Evolutionary conservation across 2,329 filamentous ascomycete species (phyloP).

Genomic region (Colletotrichum agaves): DNA sequence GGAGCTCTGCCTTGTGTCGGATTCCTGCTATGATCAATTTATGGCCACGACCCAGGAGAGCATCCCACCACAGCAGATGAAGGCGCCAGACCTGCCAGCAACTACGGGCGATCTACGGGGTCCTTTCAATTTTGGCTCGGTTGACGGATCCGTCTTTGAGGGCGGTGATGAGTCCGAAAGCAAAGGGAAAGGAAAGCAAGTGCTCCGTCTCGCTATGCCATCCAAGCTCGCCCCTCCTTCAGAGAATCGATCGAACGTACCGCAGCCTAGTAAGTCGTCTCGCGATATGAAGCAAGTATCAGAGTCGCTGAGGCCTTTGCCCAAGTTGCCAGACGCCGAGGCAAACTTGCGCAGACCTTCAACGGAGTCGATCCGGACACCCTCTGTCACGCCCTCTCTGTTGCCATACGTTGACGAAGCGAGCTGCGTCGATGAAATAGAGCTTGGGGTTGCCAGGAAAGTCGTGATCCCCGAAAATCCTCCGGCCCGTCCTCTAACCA

Average conservation of each 20-base stretch:
- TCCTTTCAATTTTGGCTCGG: neutral
- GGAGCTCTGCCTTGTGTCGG: constrained; percentile 59
- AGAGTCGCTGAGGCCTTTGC: constrained; percentile 44
- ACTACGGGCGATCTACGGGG: neutral
- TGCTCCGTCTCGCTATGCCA: constrained; percentile 39
- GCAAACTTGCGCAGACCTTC: constrained; percentile 37
- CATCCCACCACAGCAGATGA: neutral
- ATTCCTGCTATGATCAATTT: constrained; percentile 32
- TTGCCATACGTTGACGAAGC: constrained; percentile 37
- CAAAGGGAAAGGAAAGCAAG: neutral
- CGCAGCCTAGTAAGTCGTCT: constrained; percentile 47
- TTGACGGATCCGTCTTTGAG: constrained; percentile 16
- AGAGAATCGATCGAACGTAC: constrained; percentile 33
- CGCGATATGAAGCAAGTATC: constrained; percentile 41
- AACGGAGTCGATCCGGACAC: constrained; percentile 32
- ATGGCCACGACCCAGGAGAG: neutral
- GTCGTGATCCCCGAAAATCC: constrained; percentile 17
- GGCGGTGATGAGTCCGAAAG: neutral
- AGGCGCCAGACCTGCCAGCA: neutral
- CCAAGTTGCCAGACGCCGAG: constrained; percentile 42
- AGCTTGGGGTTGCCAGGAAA: constrained; percentile 41
- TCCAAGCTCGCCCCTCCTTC: constrained; percentile 42
- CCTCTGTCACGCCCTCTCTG: constrained; percentile 43
- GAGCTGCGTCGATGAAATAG: constrained; percentile 39
- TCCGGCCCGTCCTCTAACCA: neutral